Conservation (phyloP, 2,329 filamentous ascomycete genomes). For the Trichocomaceae sp. region DNA sequence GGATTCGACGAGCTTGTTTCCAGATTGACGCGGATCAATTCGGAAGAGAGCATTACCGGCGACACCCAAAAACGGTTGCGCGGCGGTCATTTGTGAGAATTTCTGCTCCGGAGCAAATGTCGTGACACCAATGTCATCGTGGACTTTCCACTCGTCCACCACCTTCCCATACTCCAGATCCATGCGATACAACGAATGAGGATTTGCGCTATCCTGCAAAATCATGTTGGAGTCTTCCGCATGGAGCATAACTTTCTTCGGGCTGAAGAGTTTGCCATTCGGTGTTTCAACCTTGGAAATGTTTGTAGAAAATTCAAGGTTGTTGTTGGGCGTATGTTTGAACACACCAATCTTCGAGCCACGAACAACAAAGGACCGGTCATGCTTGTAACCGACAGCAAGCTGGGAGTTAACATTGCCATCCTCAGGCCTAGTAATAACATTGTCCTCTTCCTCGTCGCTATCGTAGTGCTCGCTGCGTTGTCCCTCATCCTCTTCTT, state of each 20-base stretch:
- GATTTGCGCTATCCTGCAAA: conserved; percentile 72
- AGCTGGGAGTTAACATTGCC: conserved; percentile 87
- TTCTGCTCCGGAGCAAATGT: conserved; percentile 90
- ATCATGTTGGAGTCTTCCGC: conserved; percentile 86
- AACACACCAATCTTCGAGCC: conserved; percentile 98
- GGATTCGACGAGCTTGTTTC: conserved; percentile 85
- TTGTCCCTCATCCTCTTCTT: conserved; percentile 57
- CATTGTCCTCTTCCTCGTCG: conserved; percentile 74
- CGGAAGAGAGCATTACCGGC: conserved; percentile 90
- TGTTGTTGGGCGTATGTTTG: conserved; percentile 88
- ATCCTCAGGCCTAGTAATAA: conserved; percentile 60
- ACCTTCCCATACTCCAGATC: conserved; percentile 97
- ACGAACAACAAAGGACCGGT: conserved; percentile 92
- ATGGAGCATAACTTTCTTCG: conserved; percentile 95
- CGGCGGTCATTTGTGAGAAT: conserved; percentile 93
- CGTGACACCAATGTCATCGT: conserved; percentile 88
- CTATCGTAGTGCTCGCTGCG: conserved; percentile 67
- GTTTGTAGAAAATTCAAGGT: conserved; percentile 91
- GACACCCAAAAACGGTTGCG: conserved; percentile 90
- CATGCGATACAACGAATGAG: conserved; percentile 92
- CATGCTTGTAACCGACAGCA: conserved; percentile 93
- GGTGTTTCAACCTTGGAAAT: conserved; percentile 94
- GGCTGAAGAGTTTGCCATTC: conserved; percentile 78
- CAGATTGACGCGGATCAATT: conserved; percentile 81
- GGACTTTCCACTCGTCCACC: conserved; percentile 96